phyloP scores from a whole-genome alignment of 2,329 filamentous ascomycete species.

The Rhinocladiella mackenziei region DNA sequence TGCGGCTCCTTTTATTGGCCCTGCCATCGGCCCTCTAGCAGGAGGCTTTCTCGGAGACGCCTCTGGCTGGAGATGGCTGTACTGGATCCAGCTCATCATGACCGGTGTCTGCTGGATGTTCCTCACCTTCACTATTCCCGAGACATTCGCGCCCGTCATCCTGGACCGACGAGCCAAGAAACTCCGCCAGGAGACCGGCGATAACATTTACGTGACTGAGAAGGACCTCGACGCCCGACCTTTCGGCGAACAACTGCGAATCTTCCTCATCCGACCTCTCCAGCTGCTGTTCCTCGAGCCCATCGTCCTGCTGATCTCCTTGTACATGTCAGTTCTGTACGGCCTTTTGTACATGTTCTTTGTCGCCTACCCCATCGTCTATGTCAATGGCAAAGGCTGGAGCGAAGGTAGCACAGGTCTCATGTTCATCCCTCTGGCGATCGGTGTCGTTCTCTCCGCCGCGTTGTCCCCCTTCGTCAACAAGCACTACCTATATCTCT shows the following conservation, averaged over 20 bases:
- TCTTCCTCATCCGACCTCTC: constrained; percentile 78
- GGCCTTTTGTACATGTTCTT: constrained; percentile 56
- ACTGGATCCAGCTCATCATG: constrained; percentile 81
- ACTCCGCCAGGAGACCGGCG: constrained; percentile 65
- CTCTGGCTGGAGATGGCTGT: constrained; percentile 75
- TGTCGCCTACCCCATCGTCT: constrained; percentile 59
- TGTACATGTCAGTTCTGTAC: constrained; percentile 80
- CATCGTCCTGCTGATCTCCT: constrained; percentile 76
- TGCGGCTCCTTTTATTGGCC: constrained; percentile 77
- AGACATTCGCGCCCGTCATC: constrained; percentile 80
- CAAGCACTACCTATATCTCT: constrained; percentile 69
- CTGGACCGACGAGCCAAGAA: constrained; percentile 67
- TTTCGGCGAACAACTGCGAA: constrained; percentile 61
- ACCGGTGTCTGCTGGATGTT: constrained; percentile 65
- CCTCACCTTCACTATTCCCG: constrained; percentile 83
- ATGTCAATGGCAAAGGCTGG: constrained; percentile 74
- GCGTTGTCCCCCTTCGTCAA: constrained; percentile 69
- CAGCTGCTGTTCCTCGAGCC: constrained; percentile 79
- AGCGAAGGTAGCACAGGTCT: constrained; percentile 69
- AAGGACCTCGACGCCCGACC: constrained; percentile 72
- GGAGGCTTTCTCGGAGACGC: constrained; percentile 72
- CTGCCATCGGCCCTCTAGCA: constrained; percentile 69
- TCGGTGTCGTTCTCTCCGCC: constrained; percentile 68
- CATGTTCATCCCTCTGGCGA: constrained; percentile 80
- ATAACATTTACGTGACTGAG: constrained; percentile 68